phyloP scores from a whole-genome alignment of 106 monocot species.

The Dioscorea dumetorum region DNA sequence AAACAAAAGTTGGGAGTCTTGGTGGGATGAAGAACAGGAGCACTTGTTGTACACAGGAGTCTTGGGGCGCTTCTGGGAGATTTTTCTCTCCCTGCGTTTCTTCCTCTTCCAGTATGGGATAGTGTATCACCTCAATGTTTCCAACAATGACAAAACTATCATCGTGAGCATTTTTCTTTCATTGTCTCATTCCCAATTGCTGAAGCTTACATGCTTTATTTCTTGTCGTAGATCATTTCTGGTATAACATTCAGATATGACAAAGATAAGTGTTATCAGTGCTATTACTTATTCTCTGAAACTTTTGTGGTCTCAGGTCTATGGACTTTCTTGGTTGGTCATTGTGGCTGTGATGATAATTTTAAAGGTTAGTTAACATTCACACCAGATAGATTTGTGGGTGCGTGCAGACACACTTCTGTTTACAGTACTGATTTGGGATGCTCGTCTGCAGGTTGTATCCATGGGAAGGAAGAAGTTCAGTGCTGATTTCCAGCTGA shows the following conservation, averaged over 20 bases:
- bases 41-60: constrained; percentile 75
- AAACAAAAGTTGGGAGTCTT: constrained; percentile 96
- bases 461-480: constrained; percentile 97
- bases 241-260: too few species aligned
- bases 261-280: too few species aligned
- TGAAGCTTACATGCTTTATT: background rate
- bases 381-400: too few species aligned
- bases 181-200: too few species aligned
- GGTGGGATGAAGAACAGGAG: constrained; percentile 99
- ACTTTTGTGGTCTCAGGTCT: constrained; percentile 47
- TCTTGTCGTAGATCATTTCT: background rate
- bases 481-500: constrained; percentile 91
- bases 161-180: constrained; percentile 36
- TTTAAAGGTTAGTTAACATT: constrained; percentile 45
- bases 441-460: constrained; percentile 51
- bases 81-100: constrained; percentile 78
- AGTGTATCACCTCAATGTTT: constrained; percentile 79
- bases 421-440: background rate
- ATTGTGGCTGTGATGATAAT: constrained; percentile 83
- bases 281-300: background rate
- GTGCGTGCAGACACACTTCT: background rate
- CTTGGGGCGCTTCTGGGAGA: constrained; percentile 81
- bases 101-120: constrained; percentile 95
- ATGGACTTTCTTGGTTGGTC: constrained; percentile 93
- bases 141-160: constrained; percentile 69